phyloP scores from a whole-genome alignment of 1,284 basidiomycete species.

The Laetiporus sulphureus region DNA sequence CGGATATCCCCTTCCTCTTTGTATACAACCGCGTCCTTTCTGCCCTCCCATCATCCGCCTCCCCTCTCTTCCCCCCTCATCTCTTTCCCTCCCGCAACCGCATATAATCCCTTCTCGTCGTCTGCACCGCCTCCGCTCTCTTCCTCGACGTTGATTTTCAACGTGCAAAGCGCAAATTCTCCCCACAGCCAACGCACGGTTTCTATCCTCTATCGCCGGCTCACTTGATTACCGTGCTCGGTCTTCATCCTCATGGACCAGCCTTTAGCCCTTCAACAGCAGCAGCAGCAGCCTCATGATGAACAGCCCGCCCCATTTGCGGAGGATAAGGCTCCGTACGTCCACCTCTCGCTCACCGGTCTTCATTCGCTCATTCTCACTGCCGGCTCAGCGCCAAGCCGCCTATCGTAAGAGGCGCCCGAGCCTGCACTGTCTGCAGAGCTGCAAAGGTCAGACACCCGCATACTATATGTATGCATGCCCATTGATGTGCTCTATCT shows the following conservation, averaged over 20 bases:
- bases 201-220: constrained; percentile 5
- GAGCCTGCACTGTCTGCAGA: constrained; percentile 77
- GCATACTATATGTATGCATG: constrained; percentile 14
- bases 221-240: constrained; percentile 9
- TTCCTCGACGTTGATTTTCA: neutral
- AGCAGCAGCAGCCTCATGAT: neutral
- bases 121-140: neutral
- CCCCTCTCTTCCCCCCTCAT: constrained; percentile 4
- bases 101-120: neutral
- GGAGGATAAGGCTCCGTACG: constrained; percentile 8
- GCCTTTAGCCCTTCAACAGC: too few species aligned
- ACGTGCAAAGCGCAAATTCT: neutral
- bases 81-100: constrained; percentile 1
- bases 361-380: neutral
- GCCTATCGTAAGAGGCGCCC: constrained; percentile 63
- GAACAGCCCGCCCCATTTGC: constrained; percentile 2
- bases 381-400: constrained; percentile 32
- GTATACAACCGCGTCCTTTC: constrained; percentile 2
- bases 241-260: constrained; percentile 8
- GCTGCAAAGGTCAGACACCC: constrained; percentile 58
- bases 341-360: neutral
- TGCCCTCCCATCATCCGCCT: neutral
- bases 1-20: constrained; percentile 3
- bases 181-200: neutral
- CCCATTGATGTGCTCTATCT: neutral